A percentile compares a stretch with the other conserved stretches of the same genome.
phyloP scores from a whole-genome alignment of 345 rosid species.

The Citropsis articulata region DNA sequence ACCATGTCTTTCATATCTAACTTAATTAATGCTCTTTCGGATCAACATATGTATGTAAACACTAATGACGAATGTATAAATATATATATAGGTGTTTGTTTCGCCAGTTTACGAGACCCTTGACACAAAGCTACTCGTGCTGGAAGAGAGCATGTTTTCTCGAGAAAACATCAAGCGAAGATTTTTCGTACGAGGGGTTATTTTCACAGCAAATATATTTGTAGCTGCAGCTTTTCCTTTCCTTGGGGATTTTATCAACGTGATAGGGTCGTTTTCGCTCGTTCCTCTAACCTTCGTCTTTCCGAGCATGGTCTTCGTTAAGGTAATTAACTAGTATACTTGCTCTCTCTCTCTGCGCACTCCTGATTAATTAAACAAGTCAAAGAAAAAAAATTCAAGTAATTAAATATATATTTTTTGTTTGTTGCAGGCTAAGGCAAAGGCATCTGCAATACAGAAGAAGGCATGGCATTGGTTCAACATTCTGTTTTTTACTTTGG shows the following conservation, averaged over 20 bases:
- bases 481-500: constrained; percentile 11
- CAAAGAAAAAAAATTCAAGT: too few species aligned
- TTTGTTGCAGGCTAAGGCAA: constrained; percentile 19
- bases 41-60: too few species aligned
- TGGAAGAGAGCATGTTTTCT: constrained; percentile 21
- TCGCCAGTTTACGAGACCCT: constrained; percentile 35
- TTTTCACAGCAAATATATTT: constrained; percentile 18
- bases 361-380: not conserved
- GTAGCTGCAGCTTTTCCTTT: constrained; percentile 40
- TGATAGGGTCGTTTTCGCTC: constrained; percentile 31
- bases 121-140: constrained; percentile 28
- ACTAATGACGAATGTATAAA: too few species aligned
- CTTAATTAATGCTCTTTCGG: too few species aligned
- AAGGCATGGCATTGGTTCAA: constrained; percentile 32
- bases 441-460: constrained; percentile 17
- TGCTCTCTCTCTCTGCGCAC: not conserved
- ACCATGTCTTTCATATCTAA: too few species aligned
- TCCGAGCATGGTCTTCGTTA: constrained; percentile 28
- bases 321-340: constrained; percentile 14
- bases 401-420: too few species aligned
- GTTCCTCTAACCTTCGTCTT: constrained; percentile 32
- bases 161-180: constrained; percentile 16
- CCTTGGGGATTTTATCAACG: constrained; percentile 36
- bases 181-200: constrained; percentile 16
- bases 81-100: constrained; percentile 16